Conservation (phyloP, 148 eudicot genomes). For the Persicaria tinctoria region DNA sequence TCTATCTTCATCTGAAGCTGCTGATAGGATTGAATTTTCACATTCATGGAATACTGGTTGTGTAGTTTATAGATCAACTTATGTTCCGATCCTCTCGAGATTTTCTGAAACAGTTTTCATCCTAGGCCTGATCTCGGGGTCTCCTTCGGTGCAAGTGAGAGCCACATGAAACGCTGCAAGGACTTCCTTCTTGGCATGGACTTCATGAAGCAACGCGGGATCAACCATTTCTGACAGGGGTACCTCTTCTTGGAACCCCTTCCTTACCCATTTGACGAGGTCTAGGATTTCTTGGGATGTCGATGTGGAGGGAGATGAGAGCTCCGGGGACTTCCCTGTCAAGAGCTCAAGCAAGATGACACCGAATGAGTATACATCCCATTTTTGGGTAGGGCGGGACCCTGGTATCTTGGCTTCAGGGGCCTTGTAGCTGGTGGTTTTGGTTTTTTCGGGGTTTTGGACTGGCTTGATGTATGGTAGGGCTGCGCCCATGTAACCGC, state of each 20-base stretch:
- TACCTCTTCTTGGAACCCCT: constrained; percentile 73
- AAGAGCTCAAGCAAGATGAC: constrained; percentile 70
- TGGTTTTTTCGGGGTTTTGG: constrained; percentile 39
- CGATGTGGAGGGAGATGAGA: constrained; percentile 57
- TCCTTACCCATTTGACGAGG: constrained; percentile 83
- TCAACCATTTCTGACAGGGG: constrained; percentile 90
- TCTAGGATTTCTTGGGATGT: constrained; percentile 45
- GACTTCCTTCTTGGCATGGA: constrained; percentile 84
- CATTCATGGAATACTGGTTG: no score
- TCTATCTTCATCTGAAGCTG: no score
- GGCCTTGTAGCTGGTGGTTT: constrained; percentile 56
- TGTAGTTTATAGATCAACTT: not conserved
- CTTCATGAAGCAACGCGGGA: constrained; percentile 71
- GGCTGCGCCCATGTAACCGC: constrained; percentile 90
- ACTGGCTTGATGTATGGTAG: constrained; percentile 65
- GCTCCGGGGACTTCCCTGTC: constrained; percentile 79
- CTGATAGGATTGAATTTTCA: no score
- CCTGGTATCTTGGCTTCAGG: constrained; percentile 71
- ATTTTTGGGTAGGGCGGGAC: constrained; percentile 70
- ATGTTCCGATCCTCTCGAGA: constrained; percentile 63
- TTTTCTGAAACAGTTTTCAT: constrained; percentile 81
- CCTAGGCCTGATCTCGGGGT: constrained; percentile 84
- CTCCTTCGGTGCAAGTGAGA: constrained; percentile 77
- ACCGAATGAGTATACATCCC: constrained; percentile 93
- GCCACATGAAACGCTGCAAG: constrained; percentile 70